Evolutionary conservation across 139 green algal genomes (phyloP), one percentile per base, ranked within the genome.

Genomic region (Closterium sp.): DNA sequence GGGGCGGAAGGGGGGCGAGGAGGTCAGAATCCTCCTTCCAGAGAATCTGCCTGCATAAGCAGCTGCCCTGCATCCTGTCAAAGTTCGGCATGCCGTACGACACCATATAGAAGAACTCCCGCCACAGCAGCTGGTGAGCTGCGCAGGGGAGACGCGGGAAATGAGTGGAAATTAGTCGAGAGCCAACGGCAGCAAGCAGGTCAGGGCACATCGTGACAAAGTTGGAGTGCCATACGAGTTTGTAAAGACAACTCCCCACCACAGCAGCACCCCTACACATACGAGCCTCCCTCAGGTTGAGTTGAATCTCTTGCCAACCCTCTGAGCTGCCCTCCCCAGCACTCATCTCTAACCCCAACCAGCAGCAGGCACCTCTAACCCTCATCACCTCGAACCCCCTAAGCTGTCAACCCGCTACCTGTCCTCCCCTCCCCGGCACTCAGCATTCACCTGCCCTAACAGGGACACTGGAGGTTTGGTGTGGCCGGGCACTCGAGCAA

Each of bases 11-110:
- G 38, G 38, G 38, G 8, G 8, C 16, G 38, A 23, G 38, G 2
- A 10, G 3, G 38, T 12, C 94, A 2, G 94, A 85, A 93, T 98
- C 96, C 9, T 92, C 88, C 76, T 98, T 94, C 96, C 97, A 98
- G 32, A 88, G 87, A 66, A 66, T 6, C 3, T 66, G 38, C 38
- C 81, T 85, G 81, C 81, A 5, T 7, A 31, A 31, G 81, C 81
- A 16, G n/a, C n/a, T 32, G 81, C 81, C n/a, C 81, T 85, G 28
- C n/a, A 31, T 33, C 8, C n/a, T 8, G 8, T 31, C 81, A 1
- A 32, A 32, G n/a, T 85, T 10, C 1, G 6, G n/a, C 10, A 16
- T 85, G 81, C 28, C 28, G 81, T 33, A 31, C 19, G n/a, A 10
- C 23, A 8, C 28, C 9, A 19, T 32, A 19, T 8, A 6, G 81